Evolutionary conservation across 2,329 filamentous ascomycete genomes (phyloP).

Genomic region (Trichoderma breve): DNA sequence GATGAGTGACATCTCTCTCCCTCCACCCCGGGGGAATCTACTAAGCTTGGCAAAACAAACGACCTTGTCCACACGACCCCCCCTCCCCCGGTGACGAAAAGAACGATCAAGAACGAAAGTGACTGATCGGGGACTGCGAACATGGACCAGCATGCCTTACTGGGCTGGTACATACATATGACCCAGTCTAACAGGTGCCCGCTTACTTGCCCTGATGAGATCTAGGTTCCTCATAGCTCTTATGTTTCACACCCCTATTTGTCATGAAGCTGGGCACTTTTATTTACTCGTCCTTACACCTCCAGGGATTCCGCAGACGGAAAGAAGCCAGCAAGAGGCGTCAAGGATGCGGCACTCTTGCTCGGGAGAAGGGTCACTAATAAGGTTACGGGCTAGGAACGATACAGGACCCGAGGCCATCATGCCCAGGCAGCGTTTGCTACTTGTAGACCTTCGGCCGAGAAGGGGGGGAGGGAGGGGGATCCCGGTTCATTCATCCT

Average conservation of each 20-base stretch:
- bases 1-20: not conserved
- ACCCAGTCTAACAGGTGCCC: not conserved
- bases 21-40: not conserved
- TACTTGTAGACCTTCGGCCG: not conserved
- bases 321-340: not conserved
- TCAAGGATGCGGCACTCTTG: not conserved
- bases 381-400: not conserved
- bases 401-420: not conserved
- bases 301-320: not conserved
- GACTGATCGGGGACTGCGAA: not conserved
- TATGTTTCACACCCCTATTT: not conserved
- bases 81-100: not conserved
- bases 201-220: not conserved
- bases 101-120: not conserved
- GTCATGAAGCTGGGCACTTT: not conserved
- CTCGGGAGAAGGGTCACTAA: not conserved
- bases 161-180: not conserved
- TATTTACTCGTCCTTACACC: not conserved
- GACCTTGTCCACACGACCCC: not conserved
- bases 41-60: not conserved
- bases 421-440: not conserved
- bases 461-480: not conserved
- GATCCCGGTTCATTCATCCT: not conserved
- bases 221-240: not conserved
- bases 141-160: not conserved